Percentiles rank a stretch among this genome's conserved stretches.
Conservation (phyloP, 2,329 filamentous ascomycete genomes). For the Colletotrichum sp. region DNA sequence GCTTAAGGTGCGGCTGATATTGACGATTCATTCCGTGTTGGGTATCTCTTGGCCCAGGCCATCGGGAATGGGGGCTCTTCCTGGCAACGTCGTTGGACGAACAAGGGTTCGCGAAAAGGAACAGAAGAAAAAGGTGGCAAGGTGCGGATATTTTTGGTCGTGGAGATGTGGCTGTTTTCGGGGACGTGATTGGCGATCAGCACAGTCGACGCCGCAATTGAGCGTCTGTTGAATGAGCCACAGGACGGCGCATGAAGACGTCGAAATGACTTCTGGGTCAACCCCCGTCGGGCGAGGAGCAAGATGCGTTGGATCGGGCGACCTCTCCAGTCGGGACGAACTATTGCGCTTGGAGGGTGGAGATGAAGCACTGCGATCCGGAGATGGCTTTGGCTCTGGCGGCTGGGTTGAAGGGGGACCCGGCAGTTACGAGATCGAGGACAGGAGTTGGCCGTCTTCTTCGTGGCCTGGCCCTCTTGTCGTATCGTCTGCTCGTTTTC, state of each 20-base stretch:
- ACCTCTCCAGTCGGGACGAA: conserved; percentile 15
- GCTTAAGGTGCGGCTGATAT: conserved; percentile 19
- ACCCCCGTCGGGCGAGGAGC: conserved; percentile 1
- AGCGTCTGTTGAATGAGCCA: conserved; percentile 12
- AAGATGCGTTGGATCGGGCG: conserved; percentile 1
- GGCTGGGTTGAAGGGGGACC: background rate
- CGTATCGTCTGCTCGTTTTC: background rate
- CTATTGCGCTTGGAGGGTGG: conserved; percentile 16
- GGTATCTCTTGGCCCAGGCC: conserved; percentile 11
- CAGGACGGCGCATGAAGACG: conserved; percentile 15
- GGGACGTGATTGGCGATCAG: background rate
- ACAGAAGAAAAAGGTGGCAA: background rate
- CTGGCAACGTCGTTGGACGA: conserved; percentile 12
- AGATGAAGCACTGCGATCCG: background rate
- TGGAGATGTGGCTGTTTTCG: conserved; percentile 17
- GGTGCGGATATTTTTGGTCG: conserved; percentile 17
- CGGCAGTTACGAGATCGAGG: background rate
- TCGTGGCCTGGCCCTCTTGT: background rate
- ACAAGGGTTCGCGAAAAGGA: conserved; percentile 15
- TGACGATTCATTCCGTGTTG: conserved; percentile 6
- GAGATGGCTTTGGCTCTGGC: background rate
- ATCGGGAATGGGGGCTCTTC: conserved; percentile 9
- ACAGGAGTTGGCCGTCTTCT: background rate
- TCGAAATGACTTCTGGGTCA: conserved; percentile 19
- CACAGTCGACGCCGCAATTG: conserved; percentile 1